Evolutionary conservation across 75 land plant genomes (phyloP), one percentile per base, ranked within the genome.

Genomic region (Cupressus sempervirens): DNA sequence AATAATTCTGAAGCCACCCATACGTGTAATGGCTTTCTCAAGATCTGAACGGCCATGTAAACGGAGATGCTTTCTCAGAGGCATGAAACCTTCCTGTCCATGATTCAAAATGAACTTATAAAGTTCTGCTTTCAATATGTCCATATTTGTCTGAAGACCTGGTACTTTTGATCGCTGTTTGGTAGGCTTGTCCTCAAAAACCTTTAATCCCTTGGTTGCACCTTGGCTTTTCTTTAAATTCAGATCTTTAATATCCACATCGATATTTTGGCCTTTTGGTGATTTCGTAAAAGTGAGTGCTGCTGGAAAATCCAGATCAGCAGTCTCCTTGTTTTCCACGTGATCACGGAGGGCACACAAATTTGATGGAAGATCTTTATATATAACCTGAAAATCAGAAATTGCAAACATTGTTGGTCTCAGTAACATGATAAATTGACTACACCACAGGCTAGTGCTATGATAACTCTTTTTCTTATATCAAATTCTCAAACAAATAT

Each of bases 301-400:
- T 45, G 53, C 41, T 75, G 83, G 50, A 7, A 86, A 75, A 34
- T 40, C 45, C 29, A 82, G 36, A 35, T 35, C 74, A 30, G 45
- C 46, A 41, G 35, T 75, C 84, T 84, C 89, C 54, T 76, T 84
- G 29, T 91, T 88, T 86, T 97, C 99, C 38, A 94, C 88, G 43
- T 88, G 91, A 85, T 96, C 99, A 79, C 98, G 96, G 58, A 98
- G 94, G 18, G 99, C 95, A 90, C 97, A 94, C 56, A 98, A 90
- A 83, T 98, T 98, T 85, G 97, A 98, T 50, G 99, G 99, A 36
- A 98, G 94, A 88, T 96, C 99, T 91, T 98, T 98, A 84, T 98
- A 98, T 40, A 96, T 90, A 62, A 98, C 95, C 99, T 98, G 90
- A 26, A 84, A 85, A 36, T 30, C 48, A 86, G 23, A 85, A 43